Percentiles rank a stretch among this genome's conserved stretches.
Evolutionary conservation across 2,329 filamentous ascomycete genomes (phyloP).

Genomic region (Salinomyces thailandicus): DNA sequence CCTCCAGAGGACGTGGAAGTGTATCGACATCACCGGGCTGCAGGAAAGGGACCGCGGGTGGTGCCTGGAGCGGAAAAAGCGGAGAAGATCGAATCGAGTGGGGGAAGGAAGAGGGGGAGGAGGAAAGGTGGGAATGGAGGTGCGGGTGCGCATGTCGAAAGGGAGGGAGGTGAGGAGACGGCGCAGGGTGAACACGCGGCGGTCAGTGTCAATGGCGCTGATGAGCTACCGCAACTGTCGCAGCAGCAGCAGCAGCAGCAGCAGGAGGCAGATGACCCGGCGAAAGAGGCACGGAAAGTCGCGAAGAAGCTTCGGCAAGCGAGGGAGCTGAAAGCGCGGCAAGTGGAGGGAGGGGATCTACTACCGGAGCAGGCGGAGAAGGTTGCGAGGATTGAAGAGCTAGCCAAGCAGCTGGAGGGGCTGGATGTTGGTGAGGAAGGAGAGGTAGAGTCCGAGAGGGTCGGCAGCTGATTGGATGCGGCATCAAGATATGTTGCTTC

Average conservation of each 20-base stretch:
- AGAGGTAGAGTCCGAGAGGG: too few species aligned
- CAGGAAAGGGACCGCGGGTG: slow-evolving; percentile 56
- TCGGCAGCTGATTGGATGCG: too few species aligned
- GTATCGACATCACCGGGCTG: slow-evolving; percentile 86
- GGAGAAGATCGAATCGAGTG: slow-evolving; percentile 30
- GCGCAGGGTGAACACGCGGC: slow-evolving; percentile 49
- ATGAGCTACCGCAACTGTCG: neutral
- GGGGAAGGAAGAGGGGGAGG: slow-evolving; percentile 49
- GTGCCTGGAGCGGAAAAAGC: slow-evolving; percentile 63
- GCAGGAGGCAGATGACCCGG: slow-evolving; percentile 49
- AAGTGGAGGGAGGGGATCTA: slow-evolving; percentile 71
- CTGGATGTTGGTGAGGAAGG: slow-evolving; percentile 76
- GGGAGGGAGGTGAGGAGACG: neutral
- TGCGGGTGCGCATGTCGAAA: slow-evolving; percentile 22
- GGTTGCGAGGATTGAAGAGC: slow-evolving; percentile 91
- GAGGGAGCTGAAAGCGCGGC: slow-evolving; percentile 80
- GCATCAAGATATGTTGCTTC: too few species aligned
- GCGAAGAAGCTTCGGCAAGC: slow-evolving; percentile 95
- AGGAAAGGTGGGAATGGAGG: slow-evolving; percentile 44
- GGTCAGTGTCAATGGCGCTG: neutral
- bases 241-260: slow-evolving; percentile 17
- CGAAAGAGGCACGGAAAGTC: slow-evolving; percentile 85
- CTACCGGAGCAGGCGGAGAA: slow-evolving; percentile 94
- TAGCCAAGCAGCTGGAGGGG: slow-evolving; percentile 75
- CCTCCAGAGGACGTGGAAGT: slow-evolving; percentile 92